Evolutionary conservation across 2,329 filamentous ascomycete species (phyloP).

Genomic region (Colletotrichum plurivorum): DNA sequence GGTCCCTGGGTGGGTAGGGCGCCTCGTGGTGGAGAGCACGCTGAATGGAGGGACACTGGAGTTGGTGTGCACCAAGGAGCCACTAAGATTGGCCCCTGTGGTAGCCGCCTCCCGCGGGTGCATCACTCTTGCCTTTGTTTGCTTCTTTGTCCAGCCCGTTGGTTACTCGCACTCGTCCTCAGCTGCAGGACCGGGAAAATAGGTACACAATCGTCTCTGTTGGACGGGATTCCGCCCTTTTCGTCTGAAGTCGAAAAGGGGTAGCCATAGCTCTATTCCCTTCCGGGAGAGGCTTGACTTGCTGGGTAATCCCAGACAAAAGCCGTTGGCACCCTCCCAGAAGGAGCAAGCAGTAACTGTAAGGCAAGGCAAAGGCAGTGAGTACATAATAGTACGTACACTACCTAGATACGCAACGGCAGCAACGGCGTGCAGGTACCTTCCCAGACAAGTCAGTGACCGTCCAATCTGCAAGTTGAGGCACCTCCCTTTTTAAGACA

Average conservation of each 20-base stretch:
- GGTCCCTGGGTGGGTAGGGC: conserved; percentile 35
- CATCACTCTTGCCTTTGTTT: conserved; percentile 23
- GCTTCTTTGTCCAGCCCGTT: neutral
- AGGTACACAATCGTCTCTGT: neutral
- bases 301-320: conserved; percentile 33
- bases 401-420: too few species aligned
- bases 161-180: conserved; percentile 1
- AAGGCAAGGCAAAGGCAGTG: neutral
- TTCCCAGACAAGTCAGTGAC: neutral
- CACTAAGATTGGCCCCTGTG: conserved; percentile 30
- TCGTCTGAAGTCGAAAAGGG: conserved; percentile 24
- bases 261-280: conserved; percentile 5
- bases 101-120: conserved; percentile 22
- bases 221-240: neutral
- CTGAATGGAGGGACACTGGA: conserved; percentile 7
- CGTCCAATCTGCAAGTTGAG: neutral
- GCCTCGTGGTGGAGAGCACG: conserved; percentile 30
- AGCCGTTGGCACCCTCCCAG: conserved; percentile 22
- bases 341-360: conserved; percentile 13
- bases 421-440: too few species aligned
- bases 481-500: conserved; percentile 25
- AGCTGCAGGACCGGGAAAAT: neutral
- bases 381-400: too few species aligned
- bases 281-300: conserved; percentile 6
- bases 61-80: conserved; percentile 23